Evolutionary conservation across 2,329 filamentous ascomycete species (phyloP), one percentile per base, ranked within the genome.

Genomic region (Colletotrichum lupini): DNA sequence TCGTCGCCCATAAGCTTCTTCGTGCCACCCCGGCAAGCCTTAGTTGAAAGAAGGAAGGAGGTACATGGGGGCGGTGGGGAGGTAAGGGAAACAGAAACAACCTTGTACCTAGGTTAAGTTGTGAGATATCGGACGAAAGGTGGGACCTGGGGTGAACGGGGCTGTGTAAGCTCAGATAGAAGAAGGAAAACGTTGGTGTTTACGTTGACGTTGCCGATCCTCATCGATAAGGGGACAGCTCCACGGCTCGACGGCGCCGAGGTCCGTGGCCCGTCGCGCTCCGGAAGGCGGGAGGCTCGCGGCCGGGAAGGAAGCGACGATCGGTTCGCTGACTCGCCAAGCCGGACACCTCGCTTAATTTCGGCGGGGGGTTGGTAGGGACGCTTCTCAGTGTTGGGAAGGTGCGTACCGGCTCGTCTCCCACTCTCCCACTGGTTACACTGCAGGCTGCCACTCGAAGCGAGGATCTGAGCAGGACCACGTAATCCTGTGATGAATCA

Each of bases 351-450:
- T 57, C 42, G 42, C 42, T 49, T 49, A 49, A n/a, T 49, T n/a
- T n/a, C 42, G 19, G 42, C 42, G 42, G 42, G 19, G 42, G 42
- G 19, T 42, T 42, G 37, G 37, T 19, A 42, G 37, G 14, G 37
- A n/a, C 42, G 42, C 42, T 49, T 49, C 42, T 49, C 42, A 19
- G n/a, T 19, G 42, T 49, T 49, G 42, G 42, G 42, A 49, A 49
- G 42, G 42, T 49, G 42, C 37, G 9, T 19, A 24, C 46, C 24
- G 67, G 5, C 62, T 28, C 67, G 42, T 63, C 55, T 53, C 55
- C 63, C 46, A 35, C 62, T 49, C 55, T 53, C 55, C 63, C 46
- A 35, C 62, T 49, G 14, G 14, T 49, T 61, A 49, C 57, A 56
- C 35, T 49, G 26, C 68, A 68, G 35, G 57, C 35, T 32, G 19